A percentile compares a stretch with the other conserved stretches of the same genome.
Evolutionary conservation across 257 asterid species (phyloP).

Genomic region (Craterostigma plantagineum): DNA sequence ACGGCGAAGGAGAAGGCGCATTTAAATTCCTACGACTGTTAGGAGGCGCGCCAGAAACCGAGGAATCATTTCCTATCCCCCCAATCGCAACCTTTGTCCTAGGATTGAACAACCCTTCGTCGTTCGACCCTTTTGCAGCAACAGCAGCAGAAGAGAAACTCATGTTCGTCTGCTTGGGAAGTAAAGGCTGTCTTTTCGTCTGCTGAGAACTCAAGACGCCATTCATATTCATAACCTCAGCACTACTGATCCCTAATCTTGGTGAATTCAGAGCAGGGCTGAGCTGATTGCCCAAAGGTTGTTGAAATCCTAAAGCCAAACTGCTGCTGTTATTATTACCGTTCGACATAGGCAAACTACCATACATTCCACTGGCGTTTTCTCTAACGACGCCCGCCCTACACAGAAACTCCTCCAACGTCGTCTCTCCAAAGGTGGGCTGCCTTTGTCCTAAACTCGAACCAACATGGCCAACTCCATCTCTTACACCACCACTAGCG

Average conservation of each 20-base stretch:
- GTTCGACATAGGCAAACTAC: no score
- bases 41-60: no score
- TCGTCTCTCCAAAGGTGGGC: slow-evolving; percentile 48
- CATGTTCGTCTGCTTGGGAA: slow-evolving; percentile 31
- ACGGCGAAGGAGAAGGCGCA: slow-evolving; percentile 38
- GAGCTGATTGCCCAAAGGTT: no score
- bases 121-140: slow-evolving; percentile 19
- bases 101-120: slow-evolving; percentile 15
- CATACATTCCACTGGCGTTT: background rate
- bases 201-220: slow-evolving; percentile 6
- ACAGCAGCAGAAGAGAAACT: slow-evolving; percentile 21
- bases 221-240: no score
- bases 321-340: background rate
- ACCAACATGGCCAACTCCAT: slow-evolving; percentile 6
- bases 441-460: slow-evolving; percentile 18
- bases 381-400: slow-evolving; percentile 47
- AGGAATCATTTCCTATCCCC: no score
- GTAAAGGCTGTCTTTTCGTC: slow-evolving; percentile 22
- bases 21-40: no score
- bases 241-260: background rate
- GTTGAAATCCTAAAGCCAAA: background rate
- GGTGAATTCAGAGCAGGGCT: background rate
- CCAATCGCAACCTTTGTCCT: no score
- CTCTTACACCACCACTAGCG: no score
- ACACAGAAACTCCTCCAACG: slow-evolving; percentile 48